These are phyloP conservation scores for Conticribra guillardii DNA, from an alignment of 108 stramenopile species.

Conservation along the genomic window DNA sequence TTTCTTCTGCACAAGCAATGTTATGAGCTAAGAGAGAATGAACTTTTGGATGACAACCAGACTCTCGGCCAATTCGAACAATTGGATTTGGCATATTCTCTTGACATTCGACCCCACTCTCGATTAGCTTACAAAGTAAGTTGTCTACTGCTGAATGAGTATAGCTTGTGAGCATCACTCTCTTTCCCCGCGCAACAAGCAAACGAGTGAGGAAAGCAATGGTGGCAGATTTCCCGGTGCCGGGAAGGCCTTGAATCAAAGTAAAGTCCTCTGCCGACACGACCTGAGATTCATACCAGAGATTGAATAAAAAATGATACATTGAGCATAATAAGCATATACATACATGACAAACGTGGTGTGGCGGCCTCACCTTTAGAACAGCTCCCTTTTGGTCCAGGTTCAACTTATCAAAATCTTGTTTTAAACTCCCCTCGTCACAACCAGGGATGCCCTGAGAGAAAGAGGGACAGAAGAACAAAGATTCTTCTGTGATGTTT, in stretches of 20 bases:
- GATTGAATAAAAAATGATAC: conserved; percentile 2
- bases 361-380: conserved; percentile 44
- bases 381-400: conserved; percentile 79
- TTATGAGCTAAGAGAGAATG: conserved; percentile 56
- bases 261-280: conserved; percentile 78
- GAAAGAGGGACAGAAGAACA: conserved; percentile 32
- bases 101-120: conserved; percentile 51
- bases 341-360: background rate
- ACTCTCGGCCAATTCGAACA: conserved; percentile 68
- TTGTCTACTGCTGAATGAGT: conserved; percentile 98
- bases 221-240: conserved; percentile 88
- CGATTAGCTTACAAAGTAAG: conserved; percentile 89
- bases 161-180: conserved; percentile 94
- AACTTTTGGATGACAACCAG: conserved; percentile 63
- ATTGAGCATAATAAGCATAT: background rate
- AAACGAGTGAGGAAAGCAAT: conserved; percentile 86
- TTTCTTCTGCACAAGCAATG: conserved; percentile 52
- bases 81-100: conserved; percentile 27
- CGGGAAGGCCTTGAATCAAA: conserved; percentile 82
- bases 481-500: conserved; percentile 9
- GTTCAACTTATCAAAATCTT: conserved; percentile 73
- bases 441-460: conserved; percentile 57
- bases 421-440: conserved; percentile 45
- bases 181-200: conserved; percentile 84
- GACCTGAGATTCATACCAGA: conserved; percentile 27